phyloP scores from a whole-genome alignment of 148 eudicot genomes.

The Rhododendron simsii region DNA sequence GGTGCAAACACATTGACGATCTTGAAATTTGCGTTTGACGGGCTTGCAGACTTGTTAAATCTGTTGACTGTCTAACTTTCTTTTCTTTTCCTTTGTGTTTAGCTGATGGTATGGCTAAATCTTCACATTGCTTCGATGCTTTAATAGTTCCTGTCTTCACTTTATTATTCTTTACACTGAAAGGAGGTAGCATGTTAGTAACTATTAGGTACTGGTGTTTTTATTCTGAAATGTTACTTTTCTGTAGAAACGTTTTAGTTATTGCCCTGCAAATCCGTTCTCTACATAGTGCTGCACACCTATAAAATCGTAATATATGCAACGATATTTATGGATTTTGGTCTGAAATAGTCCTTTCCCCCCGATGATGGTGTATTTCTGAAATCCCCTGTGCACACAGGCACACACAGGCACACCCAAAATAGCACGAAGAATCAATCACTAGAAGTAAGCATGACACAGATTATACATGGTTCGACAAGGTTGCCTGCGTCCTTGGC shows the following conservation, averaged over 20 bases:
- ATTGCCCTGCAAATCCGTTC: not conserved
- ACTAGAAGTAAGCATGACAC: not conserved
- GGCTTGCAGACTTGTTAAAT: not conserved
- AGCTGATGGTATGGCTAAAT: not conserved
- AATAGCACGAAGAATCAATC: not conserved
- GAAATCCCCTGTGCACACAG: not conserved
- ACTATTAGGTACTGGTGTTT: not conserved
- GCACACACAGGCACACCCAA: not conserved
- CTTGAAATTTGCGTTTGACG: not conserved
- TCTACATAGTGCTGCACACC: not conserved
- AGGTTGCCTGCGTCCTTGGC: not conserved
- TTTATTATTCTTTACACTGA: not conserved
- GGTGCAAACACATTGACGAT: not conserved
- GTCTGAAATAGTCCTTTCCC: not conserved
- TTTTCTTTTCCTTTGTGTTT: not conserved
- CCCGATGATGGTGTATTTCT: not conserved
- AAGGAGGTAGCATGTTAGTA: not conserved
- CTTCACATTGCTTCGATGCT: not conserved
- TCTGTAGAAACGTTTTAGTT: not conserved
- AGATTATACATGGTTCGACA: not conserved
- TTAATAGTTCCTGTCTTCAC: not conserved
- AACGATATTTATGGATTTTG: not conserved
- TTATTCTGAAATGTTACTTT: not conserved
- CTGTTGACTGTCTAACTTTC: not conserved
- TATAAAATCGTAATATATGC: too few relatives aligned